Percentiles rank a stretch among this genome's conserved stretches.
Conservation (phyloP, 2,329 filamentous ascomycete species). For the Diaporthe ampelina region DNA sequence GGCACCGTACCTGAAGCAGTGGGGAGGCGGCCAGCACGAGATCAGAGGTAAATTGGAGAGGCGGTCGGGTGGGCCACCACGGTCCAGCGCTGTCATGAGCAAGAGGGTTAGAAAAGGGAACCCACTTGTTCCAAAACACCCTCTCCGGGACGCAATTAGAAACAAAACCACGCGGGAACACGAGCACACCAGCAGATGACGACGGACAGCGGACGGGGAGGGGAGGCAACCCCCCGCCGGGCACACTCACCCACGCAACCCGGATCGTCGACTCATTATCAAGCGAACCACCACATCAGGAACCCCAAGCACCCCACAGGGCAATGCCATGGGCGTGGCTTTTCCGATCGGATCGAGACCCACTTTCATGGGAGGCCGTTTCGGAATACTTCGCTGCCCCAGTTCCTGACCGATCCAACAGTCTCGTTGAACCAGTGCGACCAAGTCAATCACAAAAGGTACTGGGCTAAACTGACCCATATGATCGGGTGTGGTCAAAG, state of each 20-base stretch:
- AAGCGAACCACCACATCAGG: slow-evolving; percentile 11
- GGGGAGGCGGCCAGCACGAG: slow-evolving; percentile 16
- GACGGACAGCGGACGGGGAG: background rate
- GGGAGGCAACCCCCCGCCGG: background rate
- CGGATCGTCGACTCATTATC: slow-evolving; percentile 25
- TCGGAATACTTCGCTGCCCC: slow-evolving; percentile 1
- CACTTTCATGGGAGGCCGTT: slow-evolving; percentile 29
- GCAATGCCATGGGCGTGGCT: slow-evolving; percentile 17
- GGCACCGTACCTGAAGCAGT: slow-evolving; percentile 34
- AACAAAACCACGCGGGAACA: slow-evolving; percentile 15
- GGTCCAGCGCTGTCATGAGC: background rate
- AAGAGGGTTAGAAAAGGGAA: background rate
- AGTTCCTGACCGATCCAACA: background rate
- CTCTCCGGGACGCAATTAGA: background rate
- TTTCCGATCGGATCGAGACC: slow-evolving; percentile 28
- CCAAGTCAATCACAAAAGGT: background rate
- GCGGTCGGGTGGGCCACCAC: background rate
- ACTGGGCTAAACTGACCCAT: background rate
- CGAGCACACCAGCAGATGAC: background rate
- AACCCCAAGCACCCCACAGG: slow-evolving; percentile 10
- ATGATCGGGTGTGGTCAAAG: background rate
- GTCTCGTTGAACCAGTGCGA: background rate
- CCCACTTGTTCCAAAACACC: slow-evolving; percentile 29
- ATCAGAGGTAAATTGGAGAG: slow-evolving; percentile 22
- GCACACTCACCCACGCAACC: slow-evolving; percentile 5